Percentiles rank a stretch among this genome's conserved stretches.
Evolutionary conservation across 1,284 basidiomycete species (phyloP).

Genomic region (Stygiomarasmius scandens): DNA sequence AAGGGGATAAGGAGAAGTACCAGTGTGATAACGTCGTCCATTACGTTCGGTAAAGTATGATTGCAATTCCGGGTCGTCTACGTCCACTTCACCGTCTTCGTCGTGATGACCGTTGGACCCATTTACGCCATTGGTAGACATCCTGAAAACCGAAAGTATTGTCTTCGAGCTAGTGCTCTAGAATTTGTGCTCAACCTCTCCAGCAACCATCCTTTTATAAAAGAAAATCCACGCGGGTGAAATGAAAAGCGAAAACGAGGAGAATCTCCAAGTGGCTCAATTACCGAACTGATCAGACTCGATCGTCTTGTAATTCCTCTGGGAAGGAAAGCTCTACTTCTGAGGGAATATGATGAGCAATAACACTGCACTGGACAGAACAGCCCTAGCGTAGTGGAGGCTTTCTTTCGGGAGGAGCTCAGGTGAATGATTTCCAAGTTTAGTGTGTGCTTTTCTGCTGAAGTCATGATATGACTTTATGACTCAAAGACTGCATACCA

Average conservation of each 20-base stretch:
- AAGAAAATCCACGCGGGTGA: not conserved
- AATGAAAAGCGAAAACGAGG: not conserved
- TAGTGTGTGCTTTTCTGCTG: too few species aligned
- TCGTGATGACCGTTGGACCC: not conserved
- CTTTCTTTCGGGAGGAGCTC: too few species aligned
- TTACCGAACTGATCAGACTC: too few species aligned
- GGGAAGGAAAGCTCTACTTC: too few species aligned
- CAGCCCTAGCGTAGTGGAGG: too few species aligned
- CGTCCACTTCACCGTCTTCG: not conserved
- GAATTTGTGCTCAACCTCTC: not conserved
- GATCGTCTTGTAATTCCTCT: too few species aligned
- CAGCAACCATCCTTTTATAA: not conserved
- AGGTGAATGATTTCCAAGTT: too few species aligned
- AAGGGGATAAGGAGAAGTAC: conserved; percentile 59
- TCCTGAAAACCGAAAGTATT: not conserved
- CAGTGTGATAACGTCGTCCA: conserved; percentile 67
- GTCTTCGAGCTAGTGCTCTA: not conserved
- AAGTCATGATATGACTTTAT: too few species aligned
- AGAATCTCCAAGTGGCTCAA: not conserved
- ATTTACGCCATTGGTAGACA: conserved; percentile 2
- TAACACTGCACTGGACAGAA: too few species aligned
- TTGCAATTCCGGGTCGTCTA: conserved; percentile 54
- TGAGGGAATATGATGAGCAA: too few species aligned
- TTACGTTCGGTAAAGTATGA: conserved; percentile 56
- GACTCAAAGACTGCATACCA: too few species aligned